Evolutionary conservation across 1,284 basidiomycete genomes (phyloP).

Genomic region (Neotropicomus parvogracilis): DNA sequence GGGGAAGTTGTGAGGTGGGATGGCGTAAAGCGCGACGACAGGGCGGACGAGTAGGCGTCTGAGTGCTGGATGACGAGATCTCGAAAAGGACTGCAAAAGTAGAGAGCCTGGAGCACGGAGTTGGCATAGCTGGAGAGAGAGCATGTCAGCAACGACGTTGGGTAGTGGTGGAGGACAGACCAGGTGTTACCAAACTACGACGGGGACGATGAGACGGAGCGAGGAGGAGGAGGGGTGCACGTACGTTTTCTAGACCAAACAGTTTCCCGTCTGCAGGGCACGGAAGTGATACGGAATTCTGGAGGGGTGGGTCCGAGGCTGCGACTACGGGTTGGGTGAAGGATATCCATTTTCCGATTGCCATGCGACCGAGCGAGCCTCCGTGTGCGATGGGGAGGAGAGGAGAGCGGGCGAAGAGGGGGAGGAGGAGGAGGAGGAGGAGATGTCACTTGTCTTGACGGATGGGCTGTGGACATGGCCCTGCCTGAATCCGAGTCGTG

Average conservation of each 20-base stretch:
- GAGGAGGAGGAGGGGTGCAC: slow-evolving; percentile 32
- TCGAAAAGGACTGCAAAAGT: slow-evolving; percentile 81
- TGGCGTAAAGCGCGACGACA: slow-evolving; percentile 15
- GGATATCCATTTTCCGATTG: slow-evolving; percentile 37
- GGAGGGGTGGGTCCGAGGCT: slow-evolving; percentile 30
- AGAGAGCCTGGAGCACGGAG: slow-evolving; percentile 94
- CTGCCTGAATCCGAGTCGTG: slow-evolving; percentile 12
- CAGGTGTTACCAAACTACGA: slow-evolving; percentile 81
- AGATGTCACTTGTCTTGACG: not conserved
- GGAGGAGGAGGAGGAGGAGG: not conserved
- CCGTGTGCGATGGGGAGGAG: not conserved
- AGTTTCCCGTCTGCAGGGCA: slow-evolving; percentile 67
- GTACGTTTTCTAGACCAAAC: slow-evolving; percentile 91
- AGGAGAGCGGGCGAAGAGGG: slow-evolving; percentile 1
- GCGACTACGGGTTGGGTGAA: slow-evolving; percentile 31
- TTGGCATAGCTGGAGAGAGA: slow-evolving; percentile 82
- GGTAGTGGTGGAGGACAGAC: slow-evolving; percentile 38
- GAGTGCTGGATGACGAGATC: slow-evolving; percentile 66
- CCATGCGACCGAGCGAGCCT: slow-evolving; percentile 11
- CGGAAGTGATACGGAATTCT: slow-evolving; percentile 37
- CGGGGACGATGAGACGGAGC: slow-evolving; percentile 4
- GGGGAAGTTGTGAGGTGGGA: slow-evolving; percentile 27
- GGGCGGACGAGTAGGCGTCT: slow-evolving; percentile 37
- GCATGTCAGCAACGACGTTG: slow-evolving; percentile 10
- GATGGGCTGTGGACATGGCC: slow-evolving; percentile 22